These are phyloP conservation scores for Zopfochytrium polystomum DNA, from an alignment of 371 early-diverging fungal genomes.

Conservation along the genomic window DNA sequence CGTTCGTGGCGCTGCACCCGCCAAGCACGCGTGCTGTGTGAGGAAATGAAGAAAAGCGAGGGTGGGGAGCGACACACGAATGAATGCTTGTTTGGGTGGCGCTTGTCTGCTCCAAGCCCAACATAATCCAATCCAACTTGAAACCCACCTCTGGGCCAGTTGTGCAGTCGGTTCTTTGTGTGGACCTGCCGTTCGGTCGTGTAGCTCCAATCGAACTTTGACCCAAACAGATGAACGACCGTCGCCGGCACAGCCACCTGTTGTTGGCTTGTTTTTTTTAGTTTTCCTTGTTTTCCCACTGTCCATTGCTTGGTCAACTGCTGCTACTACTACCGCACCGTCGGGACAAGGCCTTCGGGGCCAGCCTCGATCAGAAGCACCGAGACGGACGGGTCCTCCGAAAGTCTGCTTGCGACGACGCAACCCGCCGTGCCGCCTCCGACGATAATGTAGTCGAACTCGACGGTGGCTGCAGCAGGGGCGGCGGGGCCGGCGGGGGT, in stretches of 20 bases:
- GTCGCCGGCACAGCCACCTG: slow-evolving; percentile 17
- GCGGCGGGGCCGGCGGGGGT: too few species aligned
- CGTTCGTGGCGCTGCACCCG: slow-evolving; percentile 44
- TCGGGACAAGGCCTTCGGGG: too few species aligned
- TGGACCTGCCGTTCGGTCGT: not conserved
- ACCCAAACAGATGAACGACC: slow-evolving; percentile 1
- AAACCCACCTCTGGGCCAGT: slow-evolving; percentile 34
- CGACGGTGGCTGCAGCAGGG: too few species aligned
- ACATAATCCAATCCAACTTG: too few species aligned
- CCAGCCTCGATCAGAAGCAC: slow-evolving; percentile 24
- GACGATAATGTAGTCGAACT: slow-evolving; percentile 20
- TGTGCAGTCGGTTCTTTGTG: slow-evolving; percentile 2
- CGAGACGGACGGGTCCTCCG: slow-evolving; percentile 10
- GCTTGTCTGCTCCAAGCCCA: too few species aligned
- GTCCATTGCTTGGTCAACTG: too few species aligned
- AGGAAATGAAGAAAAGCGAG: too few species aligned
- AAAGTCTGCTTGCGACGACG: slow-evolving; percentile 11
- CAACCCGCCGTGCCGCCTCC: slow-evolving; percentile 20
- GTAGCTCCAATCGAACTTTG: slow-evolving; percentile 13
- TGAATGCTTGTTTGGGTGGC: too few species aligned
- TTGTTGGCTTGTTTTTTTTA: too few species aligned
- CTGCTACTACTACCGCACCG: too few species aligned
- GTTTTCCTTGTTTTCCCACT: too few species aligned
- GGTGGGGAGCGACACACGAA: too few species aligned
- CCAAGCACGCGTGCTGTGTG: slow-evolving; percentile 30